Percentiles rank a stretch among this genome's conserved stretches.
These are phyloP conservation scores for Albifimbria verrucaria DNA, from an alignment of 2,329 filamentous ascomycete species.

Conservation along the genomic window DNA sequence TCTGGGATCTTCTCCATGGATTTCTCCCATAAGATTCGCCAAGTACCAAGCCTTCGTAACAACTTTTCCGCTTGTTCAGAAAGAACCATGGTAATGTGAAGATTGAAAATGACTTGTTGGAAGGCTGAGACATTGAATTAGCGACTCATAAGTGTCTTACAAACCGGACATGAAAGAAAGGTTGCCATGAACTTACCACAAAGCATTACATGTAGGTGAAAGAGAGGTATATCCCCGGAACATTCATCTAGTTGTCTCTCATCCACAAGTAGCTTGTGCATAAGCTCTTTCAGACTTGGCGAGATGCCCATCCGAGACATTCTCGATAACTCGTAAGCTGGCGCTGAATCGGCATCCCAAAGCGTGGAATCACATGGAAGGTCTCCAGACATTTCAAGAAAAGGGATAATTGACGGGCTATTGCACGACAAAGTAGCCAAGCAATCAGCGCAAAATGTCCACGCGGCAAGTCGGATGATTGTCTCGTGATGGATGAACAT, in stretches of 20 bases:
- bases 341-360: neutral
- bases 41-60: neutral
- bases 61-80: neutral
- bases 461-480: neutral
- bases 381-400: neutral
- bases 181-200: slow-evolving; percentile 1
- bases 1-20: neutral
- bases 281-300: neutral
- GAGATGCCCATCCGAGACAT: neutral
- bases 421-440: neutral
- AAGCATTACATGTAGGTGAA: neutral
- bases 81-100: neutral
- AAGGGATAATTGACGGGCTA: neutral
- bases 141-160: neutral
- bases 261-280: neutral
- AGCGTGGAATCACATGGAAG: neutral
- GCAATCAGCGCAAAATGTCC: slow-evolving; percentile 2
- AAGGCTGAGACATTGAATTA: too few relatives aligned
- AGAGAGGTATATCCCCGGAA: neutral
- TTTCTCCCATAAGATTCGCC: neutral
- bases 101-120: slow-evolving; percentile 2
- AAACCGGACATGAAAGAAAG: neutral
- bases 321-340: neutral
- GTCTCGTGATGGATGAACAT: neutral
- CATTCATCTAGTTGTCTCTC: neutral